Conservation (phyloP, 2,329 filamentous ascomycete genomes). For the Helicocarpus griseus region DNA sequence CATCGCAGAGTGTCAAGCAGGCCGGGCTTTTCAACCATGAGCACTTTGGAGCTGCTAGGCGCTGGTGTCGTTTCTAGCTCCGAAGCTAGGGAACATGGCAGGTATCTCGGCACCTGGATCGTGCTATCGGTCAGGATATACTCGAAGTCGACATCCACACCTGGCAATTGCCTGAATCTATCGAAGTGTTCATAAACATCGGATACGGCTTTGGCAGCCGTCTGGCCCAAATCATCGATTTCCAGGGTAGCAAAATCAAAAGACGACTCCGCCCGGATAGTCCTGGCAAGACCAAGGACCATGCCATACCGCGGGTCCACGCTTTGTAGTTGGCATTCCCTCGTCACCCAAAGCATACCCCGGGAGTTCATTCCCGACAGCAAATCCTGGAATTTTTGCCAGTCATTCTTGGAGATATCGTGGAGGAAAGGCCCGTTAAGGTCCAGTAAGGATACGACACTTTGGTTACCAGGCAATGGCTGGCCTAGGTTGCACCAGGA, state of each 20-base stretch:
- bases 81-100: too few species aligned
- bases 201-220: conserved; percentile 2
- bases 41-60: too few species aligned
- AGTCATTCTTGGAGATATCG: background rate
- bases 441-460: conserved; percentile 8
- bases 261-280: conserved; percentile 4
- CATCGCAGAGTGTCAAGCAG: background rate
- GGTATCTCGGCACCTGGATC: too few species aligned
- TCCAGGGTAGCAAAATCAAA: conserved; percentile 6
- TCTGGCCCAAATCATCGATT: conserved; percentile 3
- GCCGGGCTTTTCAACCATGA: background rate
- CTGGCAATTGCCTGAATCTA: too few species aligned
- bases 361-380: background rate
- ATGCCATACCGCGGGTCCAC: conserved; percentile 3
- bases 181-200: background rate
- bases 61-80: too few species aligned
- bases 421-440: conserved; percentile 4
- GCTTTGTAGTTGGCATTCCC: conserved; percentile 2
- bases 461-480: too few species aligned
- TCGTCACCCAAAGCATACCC: conserved; percentile 6
- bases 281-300: conserved; percentile 2
- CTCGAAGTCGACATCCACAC: background rate
- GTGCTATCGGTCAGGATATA: too few species aligned
- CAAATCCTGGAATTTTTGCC: conserved; percentile 2
- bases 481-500: too few species aligned